Evolutionary conservation across 495 filamentous ascomycete species (phyloP).

Genomic region (Pseudevernia furfuracea): DNA sequence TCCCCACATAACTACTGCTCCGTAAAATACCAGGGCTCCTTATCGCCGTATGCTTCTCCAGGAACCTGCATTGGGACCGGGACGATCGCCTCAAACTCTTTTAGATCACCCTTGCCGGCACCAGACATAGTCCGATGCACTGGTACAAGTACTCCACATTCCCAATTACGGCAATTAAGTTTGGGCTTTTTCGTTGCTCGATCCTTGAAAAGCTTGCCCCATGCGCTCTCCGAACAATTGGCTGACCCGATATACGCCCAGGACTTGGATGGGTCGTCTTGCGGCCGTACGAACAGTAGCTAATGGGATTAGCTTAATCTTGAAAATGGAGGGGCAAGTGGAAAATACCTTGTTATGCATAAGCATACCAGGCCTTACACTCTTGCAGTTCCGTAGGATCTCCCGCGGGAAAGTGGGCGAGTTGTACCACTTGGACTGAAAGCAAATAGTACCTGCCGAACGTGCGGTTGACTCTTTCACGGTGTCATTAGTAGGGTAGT

Average conservation of each 20-base stretch:
- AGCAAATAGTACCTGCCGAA: constrained; percentile 73
- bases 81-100: constrained; percentile 48
- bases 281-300: constrained; percentile 58
- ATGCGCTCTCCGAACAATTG: constrained; percentile 87
- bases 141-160: constrained; percentile 79
- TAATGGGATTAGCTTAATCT: constrained; percentile 14
- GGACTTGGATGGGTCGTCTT: constrained; percentile 33
- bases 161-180: constrained; percentile 88
- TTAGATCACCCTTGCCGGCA: constrained; percentile 8
- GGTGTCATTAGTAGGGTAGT: constrained; percentile 74
- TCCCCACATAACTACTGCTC: constrained; percentile 13
- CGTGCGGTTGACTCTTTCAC: constrained; percentile 52
- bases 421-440: constrained; percentile 61
- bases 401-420: constrained; percentile 56
- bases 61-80: constrained; percentile 70
- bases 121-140: constrained; percentile 26
- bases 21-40: constrained; percentile 23
- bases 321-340: too few relatives aligned
- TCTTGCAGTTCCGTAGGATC: constrained; percentile 69
- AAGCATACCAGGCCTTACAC: constrained; percentile 55
- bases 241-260: constrained; percentile 91
- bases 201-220: constrained; percentile 71
- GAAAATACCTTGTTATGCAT: constrained; percentile 73
- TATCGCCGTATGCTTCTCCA: constrained; percentile 38
- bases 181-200: constrained; percentile 54